phyloP scores from a whole-genome alignment of 2,329 filamentous ascomycete genomes.

The Lachnellula subtilissima region DNA sequence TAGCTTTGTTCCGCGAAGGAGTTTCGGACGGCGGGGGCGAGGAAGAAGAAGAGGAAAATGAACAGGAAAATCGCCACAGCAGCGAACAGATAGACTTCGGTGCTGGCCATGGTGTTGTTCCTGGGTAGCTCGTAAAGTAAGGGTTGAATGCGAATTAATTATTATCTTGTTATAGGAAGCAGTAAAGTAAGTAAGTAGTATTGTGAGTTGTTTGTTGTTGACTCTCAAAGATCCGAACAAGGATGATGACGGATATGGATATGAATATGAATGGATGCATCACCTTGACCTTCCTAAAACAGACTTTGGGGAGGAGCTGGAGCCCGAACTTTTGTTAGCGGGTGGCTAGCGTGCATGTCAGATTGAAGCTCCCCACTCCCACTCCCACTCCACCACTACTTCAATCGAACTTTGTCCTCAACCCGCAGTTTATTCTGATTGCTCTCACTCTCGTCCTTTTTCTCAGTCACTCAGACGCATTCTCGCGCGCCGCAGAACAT shows the following conservation, averaged over 20 bases:
- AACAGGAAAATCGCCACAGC: background rate
- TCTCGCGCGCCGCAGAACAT: background rate
- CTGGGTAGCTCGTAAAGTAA: too few relatives aligned
- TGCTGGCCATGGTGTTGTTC: background rate
- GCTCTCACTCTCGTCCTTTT: background rate
- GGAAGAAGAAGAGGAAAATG: background rate
- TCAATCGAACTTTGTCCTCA: background rate
- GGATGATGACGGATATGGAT: too few relatives aligned
- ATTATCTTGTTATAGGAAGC: too few relatives aligned
- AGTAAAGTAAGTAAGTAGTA: too few relatives aligned
- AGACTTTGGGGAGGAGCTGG: too few relatives aligned
- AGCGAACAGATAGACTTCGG: background rate
- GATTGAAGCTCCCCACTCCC: too few relatives aligned
- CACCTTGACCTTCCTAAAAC: background rate
- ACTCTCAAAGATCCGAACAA: too few relatives aligned
- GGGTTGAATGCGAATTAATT: too few relatives aligned
- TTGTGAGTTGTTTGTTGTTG: too few relatives aligned
- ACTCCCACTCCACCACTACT: background rate
- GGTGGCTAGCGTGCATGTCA: background rate
- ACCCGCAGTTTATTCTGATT: background rate
- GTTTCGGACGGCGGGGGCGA: background rate
- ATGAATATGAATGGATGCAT: too few relatives aligned
- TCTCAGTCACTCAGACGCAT: background rate
- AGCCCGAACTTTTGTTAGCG: background rate
- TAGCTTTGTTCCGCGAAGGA: slow-evolving; percentile 5